Conservation (phyloP, 495 filamentous ascomycete species). For the Aspergillus nanangensis region DNA sequence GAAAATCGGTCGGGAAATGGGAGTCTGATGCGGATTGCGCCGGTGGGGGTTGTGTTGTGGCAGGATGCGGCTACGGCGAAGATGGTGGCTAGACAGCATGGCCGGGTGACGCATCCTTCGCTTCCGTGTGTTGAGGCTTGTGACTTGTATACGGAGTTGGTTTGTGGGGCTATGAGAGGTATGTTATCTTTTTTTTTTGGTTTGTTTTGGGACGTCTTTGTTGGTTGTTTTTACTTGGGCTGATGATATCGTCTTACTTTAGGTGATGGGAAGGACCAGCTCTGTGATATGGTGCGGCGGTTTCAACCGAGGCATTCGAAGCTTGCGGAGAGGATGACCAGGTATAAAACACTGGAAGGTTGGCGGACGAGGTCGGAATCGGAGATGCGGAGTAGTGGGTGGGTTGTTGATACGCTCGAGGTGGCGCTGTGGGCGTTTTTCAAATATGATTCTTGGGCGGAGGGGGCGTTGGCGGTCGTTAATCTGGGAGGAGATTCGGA, state of each 20-base stretch:
- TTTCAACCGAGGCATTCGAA: conserved; percentile 18
- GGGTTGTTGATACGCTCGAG: conserved; percentile 44
- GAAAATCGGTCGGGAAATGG: conserved; percentile 37
- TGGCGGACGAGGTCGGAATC: conserved; percentile 12
- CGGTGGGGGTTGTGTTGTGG: conserved; percentile 31
- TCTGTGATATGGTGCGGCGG: conserved; percentile 6
- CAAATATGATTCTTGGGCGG: conserved; percentile 30
- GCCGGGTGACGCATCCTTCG: conserved; percentile 36
- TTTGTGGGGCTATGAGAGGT: conserved; percentile 21
- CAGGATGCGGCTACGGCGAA: conserved; percentile 14
- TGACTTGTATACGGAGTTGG: conserved; percentile 31
- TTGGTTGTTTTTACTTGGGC: neutral
- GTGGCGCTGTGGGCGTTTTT: conserved; percentile 46
- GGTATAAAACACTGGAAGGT: conserved; percentile 11
- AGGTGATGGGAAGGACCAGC: conserved; percentile 20
- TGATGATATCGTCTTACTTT: neutral
- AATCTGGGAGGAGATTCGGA: conserved; percentile 49
- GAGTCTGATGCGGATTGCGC: conserved; percentile 41
- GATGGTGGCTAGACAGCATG: conserved; percentile 21
- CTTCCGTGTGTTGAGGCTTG: conserved; percentile 37
- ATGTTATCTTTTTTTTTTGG: neutral
- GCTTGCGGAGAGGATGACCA: conserved; percentile 16
- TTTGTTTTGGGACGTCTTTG: neutral
- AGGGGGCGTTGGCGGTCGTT: conserved; percentile 39
- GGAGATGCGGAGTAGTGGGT: conserved; percentile 34